Conservation (phyloP, 140 eudicot species). For the Anethum foeniculum region DNA sequence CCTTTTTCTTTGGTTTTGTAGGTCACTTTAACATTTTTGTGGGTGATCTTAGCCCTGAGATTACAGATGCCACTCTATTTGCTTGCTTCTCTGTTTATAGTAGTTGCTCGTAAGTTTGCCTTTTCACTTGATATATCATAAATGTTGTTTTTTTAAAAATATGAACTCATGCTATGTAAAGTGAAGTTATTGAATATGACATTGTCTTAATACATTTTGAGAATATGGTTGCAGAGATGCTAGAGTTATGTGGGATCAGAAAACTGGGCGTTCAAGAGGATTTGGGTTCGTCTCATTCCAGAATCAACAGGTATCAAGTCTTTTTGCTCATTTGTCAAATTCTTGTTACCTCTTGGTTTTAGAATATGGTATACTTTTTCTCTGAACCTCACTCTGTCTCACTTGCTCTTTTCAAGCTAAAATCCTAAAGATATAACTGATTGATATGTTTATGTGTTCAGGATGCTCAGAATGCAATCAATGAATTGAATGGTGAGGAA, state of each 20-base stretch:
- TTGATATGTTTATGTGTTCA: constrained; percentile 15
- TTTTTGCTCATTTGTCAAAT: not conserved
- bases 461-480: constrained; percentile 95
- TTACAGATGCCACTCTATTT: constrained; percentile 89
- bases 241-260: constrained; percentile 99
- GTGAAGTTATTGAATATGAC: not conserved
- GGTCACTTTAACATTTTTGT: constrained; percentile 95
- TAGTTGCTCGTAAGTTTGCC: constrained; percentile 79
- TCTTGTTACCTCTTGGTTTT: not conserved
- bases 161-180: constrained; percentile 4
- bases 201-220: constrained; percentile 5
- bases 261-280: constrained; percentile 97
- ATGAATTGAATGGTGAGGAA: constrained; percentile 75
- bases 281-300: constrained; percentile 97
- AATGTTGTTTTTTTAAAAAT: not conserved
- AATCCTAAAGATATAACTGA: constrained; percentile 12
- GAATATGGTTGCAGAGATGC: constrained; percentile 59
- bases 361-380: not conserved
- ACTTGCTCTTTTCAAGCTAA: not conserved
- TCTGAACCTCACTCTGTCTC: not conserved
- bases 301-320: constrained; percentile 67
- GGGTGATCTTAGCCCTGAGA: constrained; percentile 98
- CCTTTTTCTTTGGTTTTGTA: constrained; percentile 20
- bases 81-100: constrained; percentile 81
- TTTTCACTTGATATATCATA: not conserved